Conservation (phyloP, 2,329 filamentous ascomycete genomes). For the Microsporum ferrugineum region DNA sequence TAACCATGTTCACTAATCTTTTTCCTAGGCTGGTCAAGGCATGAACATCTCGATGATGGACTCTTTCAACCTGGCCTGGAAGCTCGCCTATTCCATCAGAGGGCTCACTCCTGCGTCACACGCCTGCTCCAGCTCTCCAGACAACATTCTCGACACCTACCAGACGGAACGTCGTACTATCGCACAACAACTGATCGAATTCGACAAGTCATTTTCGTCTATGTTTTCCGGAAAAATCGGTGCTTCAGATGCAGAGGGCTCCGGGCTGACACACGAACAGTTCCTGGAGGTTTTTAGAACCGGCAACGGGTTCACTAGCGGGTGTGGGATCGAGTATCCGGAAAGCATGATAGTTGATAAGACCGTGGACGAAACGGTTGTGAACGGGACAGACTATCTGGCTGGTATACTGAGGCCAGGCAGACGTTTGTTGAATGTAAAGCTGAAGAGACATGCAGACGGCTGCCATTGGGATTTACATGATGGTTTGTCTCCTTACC, state of each 20-base stretch:
- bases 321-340: conserved; percentile 30
- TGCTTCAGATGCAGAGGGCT: conserved; percentile 15
- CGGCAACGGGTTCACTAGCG: conserved; percentile 31
- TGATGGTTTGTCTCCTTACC: conserved; percentile 18
- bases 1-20: background rate
- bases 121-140: background rate
- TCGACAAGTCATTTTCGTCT: conserved; percentile 30
- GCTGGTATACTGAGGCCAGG: conserved; percentile 26
- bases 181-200: conserved; percentile 30
- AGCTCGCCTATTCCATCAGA: conserved; percentile 28
- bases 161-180: conserved; percentile 28
- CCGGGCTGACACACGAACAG: conserved; percentile 24
- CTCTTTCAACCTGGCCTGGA: conserved; percentile 33
- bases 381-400: conserved; percentile 26
- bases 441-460: conserved; percentile 27
- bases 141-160: conserved; percentile 27
- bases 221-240: conserved; percentile 33
- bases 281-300: conserved; percentile 29
- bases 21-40: conserved; percentile 44
- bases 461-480: conserved; percentile 27
- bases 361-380: background rate
- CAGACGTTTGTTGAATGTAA: conserved; percentile 25
- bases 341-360: conserved; percentile 23
- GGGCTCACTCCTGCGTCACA: conserved; percentile 23
- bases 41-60: conserved; percentile 70